A percentile compares a stretch with the other conserved stretches of the same genome.
Conservation (phyloP, 1,284 basidiomycete species). For the Fomitiporia mediterranea region DNA sequence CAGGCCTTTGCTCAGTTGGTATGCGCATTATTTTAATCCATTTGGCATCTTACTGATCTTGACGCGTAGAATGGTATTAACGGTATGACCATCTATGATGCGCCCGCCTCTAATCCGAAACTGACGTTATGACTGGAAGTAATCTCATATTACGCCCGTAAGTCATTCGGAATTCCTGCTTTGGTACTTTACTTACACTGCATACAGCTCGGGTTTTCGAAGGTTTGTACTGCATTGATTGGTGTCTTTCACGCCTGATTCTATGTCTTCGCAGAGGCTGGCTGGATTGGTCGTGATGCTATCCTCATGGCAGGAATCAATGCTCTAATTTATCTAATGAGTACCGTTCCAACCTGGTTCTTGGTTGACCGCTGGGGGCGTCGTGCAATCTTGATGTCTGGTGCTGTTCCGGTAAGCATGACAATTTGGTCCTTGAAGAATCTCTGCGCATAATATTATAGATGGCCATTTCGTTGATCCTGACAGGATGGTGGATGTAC, state of each 20-base stretch:
- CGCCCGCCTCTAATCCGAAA: conserved; percentile 9
- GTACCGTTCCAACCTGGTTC: conserved; percentile 89
- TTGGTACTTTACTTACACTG: conserved; percentile 16
- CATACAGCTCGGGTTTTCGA: conserved; percentile 73
- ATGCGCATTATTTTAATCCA: conserved; percentile 27
- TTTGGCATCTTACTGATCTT: conserved; percentile 15
- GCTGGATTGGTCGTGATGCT: conserved; percentile 96
- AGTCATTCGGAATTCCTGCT: conserved; percentile 29
- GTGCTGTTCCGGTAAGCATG: conserved; percentile 71
- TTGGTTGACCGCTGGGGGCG: conserved; percentile 92
- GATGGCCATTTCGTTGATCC: conserved; percentile 76
- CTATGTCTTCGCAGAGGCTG: conserved; percentile 62
- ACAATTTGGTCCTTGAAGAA: conserved; percentile 19
- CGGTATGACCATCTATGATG: conserved; percentile 40
- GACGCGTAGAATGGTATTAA: conserved; percentile 79
- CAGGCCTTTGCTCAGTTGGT: conserved; percentile 95
- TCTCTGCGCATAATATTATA: conserved; percentile 28
- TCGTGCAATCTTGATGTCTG: conserved; percentile 85
- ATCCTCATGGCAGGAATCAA: conserved; percentile 98
- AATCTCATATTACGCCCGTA: conserved; percentile 92
- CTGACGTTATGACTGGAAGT: conserved; percentile 41
- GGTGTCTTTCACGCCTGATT: not conserved
- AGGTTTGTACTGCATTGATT: conserved; percentile 41
- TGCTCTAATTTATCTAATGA: conserved; percentile 79
- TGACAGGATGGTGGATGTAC: conserved; percentile 91